phyloP scores from a whole-genome alignment of 805 yeast genomes.

The Yamadazyma olivae region DNA sequence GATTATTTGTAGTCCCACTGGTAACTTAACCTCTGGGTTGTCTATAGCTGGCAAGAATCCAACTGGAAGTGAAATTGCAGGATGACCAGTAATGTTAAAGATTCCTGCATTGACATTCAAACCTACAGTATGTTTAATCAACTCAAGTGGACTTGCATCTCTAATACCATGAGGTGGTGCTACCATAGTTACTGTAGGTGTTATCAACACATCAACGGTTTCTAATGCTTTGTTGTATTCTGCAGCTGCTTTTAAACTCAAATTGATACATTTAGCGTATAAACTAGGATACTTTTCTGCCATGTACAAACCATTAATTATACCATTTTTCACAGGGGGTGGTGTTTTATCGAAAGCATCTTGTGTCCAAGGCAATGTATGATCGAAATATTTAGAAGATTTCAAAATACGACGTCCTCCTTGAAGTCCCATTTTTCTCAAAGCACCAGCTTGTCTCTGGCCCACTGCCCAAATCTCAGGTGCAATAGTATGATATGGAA shows the following conservation, averaged over 20 bases:
- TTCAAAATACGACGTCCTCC: conserved; percentile 11
- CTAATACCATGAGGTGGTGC: conserved; percentile 15
- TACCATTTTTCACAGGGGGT: conserved; percentile 10
- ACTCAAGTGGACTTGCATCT: conserved; percentile 11
- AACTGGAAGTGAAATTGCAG: conserved; percentile 12
- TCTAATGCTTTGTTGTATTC: conserved; percentile 13
- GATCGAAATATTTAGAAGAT: conserved; percentile 9
- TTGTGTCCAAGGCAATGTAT: conserved; percentile 12
- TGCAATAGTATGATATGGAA: conserved; percentile 13
- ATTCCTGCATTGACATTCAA: conserved; percentile 14
- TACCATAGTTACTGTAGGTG: conserved; percentile 13
- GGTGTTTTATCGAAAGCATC: conserved; percentile 14
- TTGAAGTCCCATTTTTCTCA: conserved; percentile 12
- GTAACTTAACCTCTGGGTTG: conserved; percentile 9
- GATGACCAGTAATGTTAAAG: conserved; percentile 14
- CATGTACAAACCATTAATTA: conserved; percentile 12
- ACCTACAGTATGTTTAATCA: conserved; percentile 13
- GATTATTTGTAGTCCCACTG: conserved; percentile 13
- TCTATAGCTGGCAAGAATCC: conserved; percentile 12
- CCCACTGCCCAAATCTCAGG: conserved; percentile 16
- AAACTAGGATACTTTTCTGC: conserved; percentile 11
- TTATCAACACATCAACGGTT: conserved; percentile 11
- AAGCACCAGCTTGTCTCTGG: conserved; percentile 11
- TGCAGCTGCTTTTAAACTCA: conserved; percentile 12
- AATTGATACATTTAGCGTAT: conserved; percentile 12